These are phyloP conservation scores for Dittrichia graveolens DNA, from an alignment of 129 eudicot genomes.

Conservation along the genomic window DNA sequence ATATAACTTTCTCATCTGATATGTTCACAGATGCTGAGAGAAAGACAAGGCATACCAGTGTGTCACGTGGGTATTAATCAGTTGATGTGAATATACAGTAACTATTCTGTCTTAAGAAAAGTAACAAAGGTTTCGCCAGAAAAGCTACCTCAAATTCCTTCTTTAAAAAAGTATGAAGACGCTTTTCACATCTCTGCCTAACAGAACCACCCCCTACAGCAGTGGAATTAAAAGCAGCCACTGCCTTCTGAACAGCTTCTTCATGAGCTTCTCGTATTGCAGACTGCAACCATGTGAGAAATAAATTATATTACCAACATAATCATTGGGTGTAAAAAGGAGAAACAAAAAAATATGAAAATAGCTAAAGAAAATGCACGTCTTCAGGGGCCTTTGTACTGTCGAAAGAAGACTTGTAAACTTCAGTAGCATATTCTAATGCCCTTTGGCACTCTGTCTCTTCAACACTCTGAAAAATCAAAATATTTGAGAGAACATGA, in stretches of 20 bases:
- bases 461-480: constrained; percentile 79
- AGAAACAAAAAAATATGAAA: constrained; percentile 19
- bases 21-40: constrained; percentile 1
- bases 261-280: constrained; percentile 92
- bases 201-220: constrained; percentile 89
- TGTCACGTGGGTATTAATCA: neutral
- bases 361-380: constrained; percentile 45
- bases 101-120: neutral
- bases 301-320: constrained; percentile 13
- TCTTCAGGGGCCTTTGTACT: constrained; percentile 90
- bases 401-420: constrained; percentile 81
- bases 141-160: constrained; percentile 86
- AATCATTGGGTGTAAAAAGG: constrained; percentile 4
- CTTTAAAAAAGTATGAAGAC: constrained; percentile 65
- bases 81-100: constrained; percentile 13
- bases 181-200: constrained; percentile 81
- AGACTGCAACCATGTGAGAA: constrained; percentile 53
- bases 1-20: neutral
- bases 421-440: constrained; percentile 79
- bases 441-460: constrained; percentile 98
- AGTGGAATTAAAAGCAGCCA: constrained; percentile 68
- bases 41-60: neutral
- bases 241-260: constrained; percentile 76
- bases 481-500: constrained; percentile 16
- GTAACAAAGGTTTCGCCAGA: neutral